Percentiles rank a stretch among this genome's conserved stretches.
Conservation (phyloP, 2,329 filamentous ascomycete species). For the Daldinia sp. region DNA sequence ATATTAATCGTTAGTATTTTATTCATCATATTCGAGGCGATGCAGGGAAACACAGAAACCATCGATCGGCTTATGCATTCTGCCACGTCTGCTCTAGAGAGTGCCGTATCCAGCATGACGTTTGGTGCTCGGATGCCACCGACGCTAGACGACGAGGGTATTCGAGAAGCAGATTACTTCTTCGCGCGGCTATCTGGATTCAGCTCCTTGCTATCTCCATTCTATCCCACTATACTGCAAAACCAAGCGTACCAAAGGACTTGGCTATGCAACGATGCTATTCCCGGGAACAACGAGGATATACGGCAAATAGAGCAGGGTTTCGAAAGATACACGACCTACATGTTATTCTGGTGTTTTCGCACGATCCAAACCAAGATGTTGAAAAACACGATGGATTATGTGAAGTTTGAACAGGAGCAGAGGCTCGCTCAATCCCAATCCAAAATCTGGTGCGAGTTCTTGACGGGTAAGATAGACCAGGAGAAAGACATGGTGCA, state of each 20-base stretch:
- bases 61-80: slow-evolving; percentile 26
- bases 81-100: slow-evolving; percentile 21
- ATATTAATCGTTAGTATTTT: slow-evolving; percentile 34
- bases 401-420: slow-evolving; percentile 11
- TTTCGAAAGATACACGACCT: slow-evolving; percentile 27
- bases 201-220: slow-evolving; percentile 18
- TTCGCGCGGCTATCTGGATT: slow-evolving; percentile 30
- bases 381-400: slow-evolving; percentile 1
- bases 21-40: slow-evolving; percentile 33
- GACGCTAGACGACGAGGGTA: slow-evolving; percentile 32
- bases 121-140: background rate
- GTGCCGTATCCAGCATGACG: slow-evolving; percentile 4
- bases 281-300: slow-evolving; percentile 7
- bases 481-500: slow-evolving; percentile 14
- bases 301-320: slow-evolving; percentile 2
- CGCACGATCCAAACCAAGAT: slow-evolving; percentile 11
- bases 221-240: slow-evolving; percentile 18
- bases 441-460: slow-evolving; percentile 18
- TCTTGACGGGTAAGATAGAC: slow-evolving; percentile 15
- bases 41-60: slow-evolving; percentile 30
- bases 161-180: slow-evolving; percentile 33
- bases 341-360: slow-evolving; percentile 25
- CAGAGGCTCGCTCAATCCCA: slow-evolving; percentile 10
- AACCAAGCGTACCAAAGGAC: slow-evolving; percentile 11
- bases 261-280: background rate